A percentile compares a stretch with the other conserved stretches of the same genome.
phyloP scores from a whole-genome alignment of 768 basidiomycete species.

The Cystofilobasidium capitatum region DNA sequence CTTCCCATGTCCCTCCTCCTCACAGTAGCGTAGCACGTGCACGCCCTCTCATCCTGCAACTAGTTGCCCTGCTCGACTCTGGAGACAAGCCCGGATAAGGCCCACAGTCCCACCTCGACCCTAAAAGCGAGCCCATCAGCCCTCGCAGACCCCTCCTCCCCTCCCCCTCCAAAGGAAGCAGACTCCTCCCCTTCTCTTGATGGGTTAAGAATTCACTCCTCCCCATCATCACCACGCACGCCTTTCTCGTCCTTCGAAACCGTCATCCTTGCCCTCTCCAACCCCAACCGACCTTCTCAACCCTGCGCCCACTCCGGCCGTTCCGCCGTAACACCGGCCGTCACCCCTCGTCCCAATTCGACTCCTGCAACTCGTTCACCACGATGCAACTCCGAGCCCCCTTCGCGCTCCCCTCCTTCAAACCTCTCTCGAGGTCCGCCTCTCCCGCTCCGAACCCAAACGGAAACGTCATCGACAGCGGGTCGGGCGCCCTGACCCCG shows the following conservation, averaged over 20 bases:
- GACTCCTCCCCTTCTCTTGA: not conserved
- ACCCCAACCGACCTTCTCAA: not conserved
- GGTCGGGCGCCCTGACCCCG: not conserved
- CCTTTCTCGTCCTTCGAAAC: not conserved
- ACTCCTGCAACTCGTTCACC: not conserved
- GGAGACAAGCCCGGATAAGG: conserved; percentile 25
- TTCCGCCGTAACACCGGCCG: not conserved
- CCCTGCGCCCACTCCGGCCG: not conserved
- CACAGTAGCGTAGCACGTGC: not conserved
- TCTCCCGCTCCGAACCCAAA: conserved; percentile 19
- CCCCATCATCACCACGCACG: not conserved
- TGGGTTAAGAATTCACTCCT: conserved; percentile 17
- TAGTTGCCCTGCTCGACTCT: conserved; percentile 17
- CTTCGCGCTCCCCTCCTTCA: conserved; percentile 27
- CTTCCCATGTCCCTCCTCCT: not conserved
- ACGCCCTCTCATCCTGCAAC: not conserved
- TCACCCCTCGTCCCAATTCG: not conserved
- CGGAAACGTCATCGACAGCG: not conserved
- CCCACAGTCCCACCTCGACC: not conserved
- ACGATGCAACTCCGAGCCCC: conserved; percentile 19
- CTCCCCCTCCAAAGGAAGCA: not conserved
- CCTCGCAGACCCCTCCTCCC: not conserved
- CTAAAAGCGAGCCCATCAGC: not conserved
- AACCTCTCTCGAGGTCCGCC: conserved; percentile 24
- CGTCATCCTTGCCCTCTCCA: not conserved